Evolutionary conservation across 495 filamentous ascomycete genomes (phyloP).

Genomic region (Trichoderma asperelloides): DNA sequence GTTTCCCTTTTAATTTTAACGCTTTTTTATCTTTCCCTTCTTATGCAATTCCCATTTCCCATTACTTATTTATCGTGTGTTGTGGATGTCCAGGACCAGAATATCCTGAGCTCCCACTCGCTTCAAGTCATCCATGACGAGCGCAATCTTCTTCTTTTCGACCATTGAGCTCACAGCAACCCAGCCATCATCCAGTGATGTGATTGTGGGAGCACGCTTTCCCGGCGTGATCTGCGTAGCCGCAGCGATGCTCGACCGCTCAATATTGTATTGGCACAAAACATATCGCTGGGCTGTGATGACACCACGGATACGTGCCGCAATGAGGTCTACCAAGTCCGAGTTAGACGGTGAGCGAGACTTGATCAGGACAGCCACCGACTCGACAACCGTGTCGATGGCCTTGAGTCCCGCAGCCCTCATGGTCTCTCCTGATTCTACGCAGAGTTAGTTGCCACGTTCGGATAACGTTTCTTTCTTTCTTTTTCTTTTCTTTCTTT

Average conservation of each 20-base stretch:
- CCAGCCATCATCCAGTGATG: conserved; percentile 79
- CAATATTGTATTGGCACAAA: conserved; percentile 92
- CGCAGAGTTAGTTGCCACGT: conserved; percentile 3
- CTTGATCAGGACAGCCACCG: conserved; percentile 83
- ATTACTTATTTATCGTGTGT: conserved; percentile 47
- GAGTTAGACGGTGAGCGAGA: conserved; percentile 76
- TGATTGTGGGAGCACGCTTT: conserved; percentile 89
- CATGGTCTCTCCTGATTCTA: conserved; percentile 98
- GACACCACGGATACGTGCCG: conserved; percentile 76
- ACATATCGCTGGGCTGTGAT: conserved; percentile 95
- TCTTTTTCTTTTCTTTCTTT: no score
- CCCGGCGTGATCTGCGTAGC: conserved; percentile 83
- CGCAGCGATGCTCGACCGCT: conserved; percentile 51
- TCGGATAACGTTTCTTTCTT: no score
- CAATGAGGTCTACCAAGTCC: conserved; percentile 69
- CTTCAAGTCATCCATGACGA: conserved; percentile 82
- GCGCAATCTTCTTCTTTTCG: conserved; percentile 77
- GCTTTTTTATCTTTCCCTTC: background rate
- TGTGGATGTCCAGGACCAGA: conserved; percentile 76
- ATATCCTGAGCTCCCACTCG: conserved; percentile 80
- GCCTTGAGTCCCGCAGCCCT: conserved; percentile 91
- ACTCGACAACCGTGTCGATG: conserved; percentile 86
- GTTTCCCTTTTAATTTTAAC: no score
- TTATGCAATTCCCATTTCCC: background rate
- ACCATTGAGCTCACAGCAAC: conserved; percentile 93